Evolutionary conservation across 106 monocot genomes (phyloP).

Genomic region (Acorus calamus): DNA sequence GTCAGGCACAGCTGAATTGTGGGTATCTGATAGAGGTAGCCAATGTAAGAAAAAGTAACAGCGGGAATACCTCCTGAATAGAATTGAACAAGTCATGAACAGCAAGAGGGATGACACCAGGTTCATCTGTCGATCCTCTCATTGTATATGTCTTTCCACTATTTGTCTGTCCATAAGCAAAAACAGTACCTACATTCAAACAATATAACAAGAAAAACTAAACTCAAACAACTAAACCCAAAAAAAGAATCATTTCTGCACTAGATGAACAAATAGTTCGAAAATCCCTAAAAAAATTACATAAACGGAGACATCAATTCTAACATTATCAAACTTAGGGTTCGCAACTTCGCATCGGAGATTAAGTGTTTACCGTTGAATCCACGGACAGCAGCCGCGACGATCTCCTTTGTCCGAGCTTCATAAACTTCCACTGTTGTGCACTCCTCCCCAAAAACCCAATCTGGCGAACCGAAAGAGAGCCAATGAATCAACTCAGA

Average conservation of each 20-base stretch:
- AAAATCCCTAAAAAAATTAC: too few relatives aligned
- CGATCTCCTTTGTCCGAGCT: constrained; percentile 70
- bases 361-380: constrained; percentile 49
- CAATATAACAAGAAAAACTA: background rate
- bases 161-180: constrained; percentile 91
- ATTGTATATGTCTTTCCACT: constrained; percentile 93
- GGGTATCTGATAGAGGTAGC: too few relatives aligned
- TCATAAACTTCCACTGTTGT: constrained; percentile 51
- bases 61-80: constrained; percentile 60
- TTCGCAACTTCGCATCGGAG: too few relatives aligned
- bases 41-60: background rate
- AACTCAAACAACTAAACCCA: background rate
- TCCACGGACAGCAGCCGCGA: constrained; percentile 65
- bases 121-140: constrained; percentile 58
- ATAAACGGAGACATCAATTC: too few relatives aligned
- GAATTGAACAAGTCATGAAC: constrained; percentile 66
- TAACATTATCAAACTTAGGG: too few relatives aligned
- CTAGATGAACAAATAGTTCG: too few relatives aligned
- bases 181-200: constrained; percentile 52
- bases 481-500: background rate
- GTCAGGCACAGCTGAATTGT: too few relatives aligned
- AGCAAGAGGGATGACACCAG: constrained; percentile 81
- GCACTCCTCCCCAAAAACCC: constrained; percentile 72
- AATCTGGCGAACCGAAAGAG: constrained; percentile 29
- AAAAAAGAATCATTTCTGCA: too few relatives aligned